Percentiles rank a stretch among this genome's conserved stretches.
phyloP scores from a whole-genome alignment of 2,329 filamentous ascomycete genomes.

The Ophiocordyceps camponoti-leonardi region DNA sequence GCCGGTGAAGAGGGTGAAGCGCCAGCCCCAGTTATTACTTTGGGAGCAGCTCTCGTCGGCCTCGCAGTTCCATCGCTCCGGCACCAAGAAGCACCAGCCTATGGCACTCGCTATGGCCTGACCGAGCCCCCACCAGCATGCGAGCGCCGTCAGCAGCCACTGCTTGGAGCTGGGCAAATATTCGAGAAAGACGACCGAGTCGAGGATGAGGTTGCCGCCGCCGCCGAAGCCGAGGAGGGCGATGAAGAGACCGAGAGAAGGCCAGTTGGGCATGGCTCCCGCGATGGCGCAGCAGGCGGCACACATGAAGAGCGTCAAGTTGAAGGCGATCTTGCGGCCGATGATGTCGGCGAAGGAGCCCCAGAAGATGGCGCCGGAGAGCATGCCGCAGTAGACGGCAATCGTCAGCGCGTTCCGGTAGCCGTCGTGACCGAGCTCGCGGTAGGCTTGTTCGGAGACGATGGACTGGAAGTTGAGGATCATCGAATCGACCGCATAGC shows the following conservation, averaged over 20 bases:
- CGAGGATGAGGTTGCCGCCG: slow-evolving; percentile 32
- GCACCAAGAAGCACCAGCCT: slow-evolving; percentile 11
- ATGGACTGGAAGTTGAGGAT: slow-evolving; percentile 41
- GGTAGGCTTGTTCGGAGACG: slow-evolving; percentile 37
- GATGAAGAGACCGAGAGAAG: slow-evolving; percentile 45
- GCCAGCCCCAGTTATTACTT: slow-evolving; percentile 43
- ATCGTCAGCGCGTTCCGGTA: slow-evolving; percentile 42
- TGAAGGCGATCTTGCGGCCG: slow-evolving; percentile 52
- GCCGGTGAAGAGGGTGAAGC: slow-evolving; percentile 53
- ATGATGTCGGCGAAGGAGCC: slow-evolving; percentile 50
- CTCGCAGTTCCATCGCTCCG: not conserved
- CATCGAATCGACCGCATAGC: slow-evolving; percentile 30
- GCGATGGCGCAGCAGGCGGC: slow-evolving; percentile 41
- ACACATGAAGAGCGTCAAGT: slow-evolving; percentile 45
- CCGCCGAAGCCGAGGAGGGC: slow-evolving; percentile 44
- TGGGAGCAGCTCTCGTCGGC: slow-evolving; percentile 3
- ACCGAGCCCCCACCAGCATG: slow-evolving; percentile 33
- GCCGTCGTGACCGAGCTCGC: slow-evolving; percentile 37
- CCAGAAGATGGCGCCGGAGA: slow-evolving; percentile 45
- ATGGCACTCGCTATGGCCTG: slow-evolving; percentile 28
- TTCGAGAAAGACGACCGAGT: slow-evolving; percentile 34
- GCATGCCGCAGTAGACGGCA: slow-evolving; percentile 34
- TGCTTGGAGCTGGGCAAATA: slow-evolving; percentile 29
- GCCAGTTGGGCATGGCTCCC: slow-evolving; percentile 50
- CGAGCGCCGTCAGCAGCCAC: slow-evolving; percentile 27